Evolutionary conservation across 495 filamentous ascomycete genomes (phyloP), one percentile per base, ranked within the genome.

Genomic region (Penicillium coffeae): DNA sequence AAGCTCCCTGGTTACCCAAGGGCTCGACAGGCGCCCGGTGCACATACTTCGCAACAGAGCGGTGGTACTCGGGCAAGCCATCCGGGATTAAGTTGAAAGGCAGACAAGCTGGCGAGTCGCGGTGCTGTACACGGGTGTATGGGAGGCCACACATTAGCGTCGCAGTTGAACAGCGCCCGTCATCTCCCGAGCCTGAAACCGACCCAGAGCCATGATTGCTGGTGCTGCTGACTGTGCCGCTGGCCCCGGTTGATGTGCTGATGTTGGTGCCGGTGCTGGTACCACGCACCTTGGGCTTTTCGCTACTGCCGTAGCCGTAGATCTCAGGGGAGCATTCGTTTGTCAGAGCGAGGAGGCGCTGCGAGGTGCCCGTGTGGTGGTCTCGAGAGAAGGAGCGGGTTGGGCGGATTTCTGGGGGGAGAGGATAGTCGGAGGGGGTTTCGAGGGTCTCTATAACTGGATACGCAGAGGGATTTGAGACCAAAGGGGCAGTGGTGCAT

Each of bases 121-220:
- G 10, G 21, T 56, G 64, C 34, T 55, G 57, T 6, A 68, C 60
- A 18, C 62, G 64, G 12, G 56, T 66, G 36, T 76, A 75, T 1
- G 62, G 57, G n/a, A 72, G 38, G 0, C 72, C 72, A 22, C 59
- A 72, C 25, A 72, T 49, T 32, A 74, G 51, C 1, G 64, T 68
- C 0, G 52, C 49, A 8, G 56, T 54, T 4, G 53, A 45, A 19
- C 27, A 50, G 1, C 55, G 48, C 16, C 21, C 7, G 14, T 58
- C 52, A 0, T 33, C 34, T 3, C 52, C 21, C 16, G 25, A 30
- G 25, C 25, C 25, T 10, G 25, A 30, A 4, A 30, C 25, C 10
- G 25, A 30, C 25, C 25, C 25, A 4, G 25, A 30, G 25, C 25
- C 10, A 30, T n/a, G n/a, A n/a, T 60, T 10, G 25, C 25, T 30